Evolutionary conservation across 768 basidiomycete species (phyloP).

Genomic region (Tremella mesenterica): DNA sequence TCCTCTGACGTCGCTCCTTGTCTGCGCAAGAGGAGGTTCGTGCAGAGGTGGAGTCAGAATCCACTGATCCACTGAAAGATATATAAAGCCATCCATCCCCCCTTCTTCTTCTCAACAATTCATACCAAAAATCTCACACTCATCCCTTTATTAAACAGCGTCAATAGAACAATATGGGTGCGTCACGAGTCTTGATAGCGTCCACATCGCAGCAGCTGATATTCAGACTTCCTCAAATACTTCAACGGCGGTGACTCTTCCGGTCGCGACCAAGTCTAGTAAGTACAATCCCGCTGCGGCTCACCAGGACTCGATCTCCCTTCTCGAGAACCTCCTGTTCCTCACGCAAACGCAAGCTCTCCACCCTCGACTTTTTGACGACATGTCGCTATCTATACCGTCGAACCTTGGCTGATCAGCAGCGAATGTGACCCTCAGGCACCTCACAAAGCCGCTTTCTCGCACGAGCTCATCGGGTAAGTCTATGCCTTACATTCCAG

Average conservation of each 20-base stretch:
- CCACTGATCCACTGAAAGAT: too few species aligned
- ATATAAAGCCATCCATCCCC: too few species aligned
- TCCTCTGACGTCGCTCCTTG: too few species aligned
- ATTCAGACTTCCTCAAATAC: constrained; percentile 39
- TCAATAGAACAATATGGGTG: too few species aligned
- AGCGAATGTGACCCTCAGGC: constrained; percentile 34
- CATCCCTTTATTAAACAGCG: too few species aligned
- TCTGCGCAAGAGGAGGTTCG: too few species aligned
- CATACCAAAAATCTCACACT: too few species aligned
- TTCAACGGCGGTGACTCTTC: constrained; percentile 35
- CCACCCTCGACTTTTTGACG: too few species aligned
- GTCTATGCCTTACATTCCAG: not conserved
- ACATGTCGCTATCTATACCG: not conserved
- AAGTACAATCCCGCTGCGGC: constrained; percentile 9
- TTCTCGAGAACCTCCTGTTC: not conserved
- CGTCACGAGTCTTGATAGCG: too few species aligned
- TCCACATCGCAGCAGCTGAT: too few species aligned
- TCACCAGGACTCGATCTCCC: not conserved
- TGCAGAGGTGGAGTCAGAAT: too few species aligned
- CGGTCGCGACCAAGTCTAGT: constrained; percentile 38
- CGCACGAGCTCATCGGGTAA: constrained; percentile 39
- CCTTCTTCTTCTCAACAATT: too few species aligned
- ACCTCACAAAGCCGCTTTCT: constrained; percentile 35
- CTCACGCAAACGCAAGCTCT: not conserved
- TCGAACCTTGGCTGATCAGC: not conserved